These are phyloP conservation scores for Phytophthora citrophthora DNA, from an alignment of 352 stramenopile species.

Conservation along the genomic window DNA sequence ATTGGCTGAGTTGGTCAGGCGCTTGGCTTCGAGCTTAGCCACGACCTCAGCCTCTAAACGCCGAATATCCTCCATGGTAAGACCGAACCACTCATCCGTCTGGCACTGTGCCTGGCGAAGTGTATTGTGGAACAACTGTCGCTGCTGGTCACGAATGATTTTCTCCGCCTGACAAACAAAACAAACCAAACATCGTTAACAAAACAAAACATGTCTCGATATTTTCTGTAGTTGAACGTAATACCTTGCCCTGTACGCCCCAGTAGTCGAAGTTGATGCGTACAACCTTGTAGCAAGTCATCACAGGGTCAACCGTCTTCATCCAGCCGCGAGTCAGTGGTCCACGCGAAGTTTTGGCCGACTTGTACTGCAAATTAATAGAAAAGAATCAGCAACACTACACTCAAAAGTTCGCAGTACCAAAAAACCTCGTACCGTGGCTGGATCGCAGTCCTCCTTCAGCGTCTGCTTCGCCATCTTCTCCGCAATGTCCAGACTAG, in stretches of 20 bases:
- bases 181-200: no score
- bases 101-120: conserved; percentile 78
- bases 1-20: conserved; percentile 47
- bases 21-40: conserved; percentile 80
- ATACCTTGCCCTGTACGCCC: conserved; percentile 82
- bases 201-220: no score
- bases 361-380: conserved; percentile 59
- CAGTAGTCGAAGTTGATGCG: conserved; percentile 91
- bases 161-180: no score
- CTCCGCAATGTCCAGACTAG: conserved; percentile 78
- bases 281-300: conserved; percentile 90
- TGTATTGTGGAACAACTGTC: conserved; percentile 81
- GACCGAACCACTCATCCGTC: conserved; percentile 83
- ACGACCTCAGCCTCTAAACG: conserved; percentile 75
- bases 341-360: conserved; percentile 71
- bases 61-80: conserved; percentile 89
- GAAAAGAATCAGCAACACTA: not conserved
- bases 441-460: conserved; percentile 72
- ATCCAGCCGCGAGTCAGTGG: conserved; percentile 72
- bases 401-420: not conserved
- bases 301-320: conserved; percentile 74
- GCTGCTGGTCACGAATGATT: conserved; percentile 84
- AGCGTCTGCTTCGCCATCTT: conserved; percentile 78
- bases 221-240: no score
- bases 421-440: conserved; percentile 41